Evolutionary conservation across 1,284 basidiomycete species (phyloP).

Genomic region (Trichosporon coremiiforme): DNA sequence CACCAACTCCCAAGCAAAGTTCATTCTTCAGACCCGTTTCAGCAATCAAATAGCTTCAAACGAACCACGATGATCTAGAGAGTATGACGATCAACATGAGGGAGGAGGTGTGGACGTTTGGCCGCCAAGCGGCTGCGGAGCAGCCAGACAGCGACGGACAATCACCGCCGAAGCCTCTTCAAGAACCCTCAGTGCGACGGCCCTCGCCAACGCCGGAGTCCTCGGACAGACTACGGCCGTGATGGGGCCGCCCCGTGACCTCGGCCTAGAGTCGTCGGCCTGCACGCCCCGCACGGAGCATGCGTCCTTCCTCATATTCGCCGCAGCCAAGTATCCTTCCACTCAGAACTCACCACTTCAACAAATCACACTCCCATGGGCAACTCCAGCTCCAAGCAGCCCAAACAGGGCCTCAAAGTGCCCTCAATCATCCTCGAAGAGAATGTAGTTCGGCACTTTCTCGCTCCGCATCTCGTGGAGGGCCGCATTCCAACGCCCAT

Average conservation of each 20-base stretch:
- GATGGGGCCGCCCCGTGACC: background rate
- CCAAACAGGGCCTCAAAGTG: conserved; percentile 4
- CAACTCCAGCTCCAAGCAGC: background rate
- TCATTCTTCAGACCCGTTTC: too few relatives aligned
- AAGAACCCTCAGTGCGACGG: background rate
- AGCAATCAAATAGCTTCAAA: too few relatives aligned
- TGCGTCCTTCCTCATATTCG: background rate
- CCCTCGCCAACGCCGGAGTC: background rate
- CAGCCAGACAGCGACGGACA: background rate
- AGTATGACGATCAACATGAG: too few relatives aligned
- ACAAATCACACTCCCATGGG: background rate
- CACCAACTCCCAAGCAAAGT: background rate
- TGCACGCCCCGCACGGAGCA: background rate
- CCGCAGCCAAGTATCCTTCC: background rate
- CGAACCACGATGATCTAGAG: too few relatives aligned
- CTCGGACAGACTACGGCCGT: background rate
- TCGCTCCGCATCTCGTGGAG: background rate
- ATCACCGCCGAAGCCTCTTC: background rate
- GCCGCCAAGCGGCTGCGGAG: background rate
- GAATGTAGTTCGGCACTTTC: background rate
- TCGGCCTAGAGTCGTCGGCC: background rate
- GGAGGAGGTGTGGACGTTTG: too few relatives aligned
- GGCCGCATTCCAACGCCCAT: background rate
- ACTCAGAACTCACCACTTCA: background rate
- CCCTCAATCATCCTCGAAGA: conserved; percentile 12